Percentiles rank a stretch among this genome's conserved stretches.
phyloP scores from a whole-genome alignment of 1,139 yeast genomes.

The Pichia sp. region DNA sequence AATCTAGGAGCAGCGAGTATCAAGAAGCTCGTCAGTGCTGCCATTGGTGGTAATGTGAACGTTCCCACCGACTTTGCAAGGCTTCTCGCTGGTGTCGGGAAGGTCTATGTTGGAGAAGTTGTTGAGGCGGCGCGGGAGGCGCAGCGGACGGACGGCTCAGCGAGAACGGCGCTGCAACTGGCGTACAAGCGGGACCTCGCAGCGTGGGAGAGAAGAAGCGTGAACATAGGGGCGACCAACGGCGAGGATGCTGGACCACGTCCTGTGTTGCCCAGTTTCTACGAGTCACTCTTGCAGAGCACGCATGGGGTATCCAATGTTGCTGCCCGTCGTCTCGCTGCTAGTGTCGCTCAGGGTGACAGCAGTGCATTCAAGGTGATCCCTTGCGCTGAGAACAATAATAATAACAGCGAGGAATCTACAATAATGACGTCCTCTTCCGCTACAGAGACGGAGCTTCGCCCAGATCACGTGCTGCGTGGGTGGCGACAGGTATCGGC shows the following conservation, averaged over 20 bases:
- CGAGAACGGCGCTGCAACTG: neutral
- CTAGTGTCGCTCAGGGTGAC: no score
- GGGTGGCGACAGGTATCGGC: neutral
- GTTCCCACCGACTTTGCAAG: slow-evolving; percentile 53
- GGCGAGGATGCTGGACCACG: no score
- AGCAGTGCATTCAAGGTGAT: no score
- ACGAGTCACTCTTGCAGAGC: slow-evolving; percentile 8
- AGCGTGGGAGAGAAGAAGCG: neutral
- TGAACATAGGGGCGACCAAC: slow-evolving; percentile 3
- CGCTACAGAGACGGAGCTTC: no score
- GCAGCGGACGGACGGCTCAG: neutral
- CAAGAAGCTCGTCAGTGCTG: slow-evolving; percentile 71
- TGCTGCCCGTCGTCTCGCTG: no score
- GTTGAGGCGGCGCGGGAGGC: slow-evolving; percentile 57
- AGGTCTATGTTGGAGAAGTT: slow-evolving; percentile 81
- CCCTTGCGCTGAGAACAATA: no score
- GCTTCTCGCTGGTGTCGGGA: slow-evolving; percentile 79
- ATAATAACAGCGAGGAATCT: no score
- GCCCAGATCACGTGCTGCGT: no score
- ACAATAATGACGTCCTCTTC: no score
- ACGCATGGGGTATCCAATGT: no score
- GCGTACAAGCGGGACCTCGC: neutral
- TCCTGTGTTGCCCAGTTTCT: slow-evolving; percentile 15
- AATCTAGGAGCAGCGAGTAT: slow-evolving; percentile 75
- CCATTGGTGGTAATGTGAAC: slow-evolving; percentile 51